These are phyloP conservation scores for Babesia gibsoni DNA, from an alignment of 169 alveolate genomes.

Conservation along the genomic window DNA sequence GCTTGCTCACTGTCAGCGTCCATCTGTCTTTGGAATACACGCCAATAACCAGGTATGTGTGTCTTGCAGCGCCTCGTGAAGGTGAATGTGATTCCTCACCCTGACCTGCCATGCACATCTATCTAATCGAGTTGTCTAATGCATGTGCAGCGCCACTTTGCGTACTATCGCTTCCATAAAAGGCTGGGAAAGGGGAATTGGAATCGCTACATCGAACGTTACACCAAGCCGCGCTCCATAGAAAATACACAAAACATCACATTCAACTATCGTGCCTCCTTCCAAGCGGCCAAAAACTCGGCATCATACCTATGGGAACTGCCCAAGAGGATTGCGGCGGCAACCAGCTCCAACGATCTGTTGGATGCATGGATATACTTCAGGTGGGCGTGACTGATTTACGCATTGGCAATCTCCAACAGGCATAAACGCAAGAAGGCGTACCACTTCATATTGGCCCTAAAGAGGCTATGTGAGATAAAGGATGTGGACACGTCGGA, in stretches of 20 bases:
- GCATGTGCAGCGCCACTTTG: slow-evolving; percentile 44
- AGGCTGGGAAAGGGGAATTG: slow-evolving; percentile 79
- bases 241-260: slow-evolving; percentile 76
- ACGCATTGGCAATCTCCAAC: not conserved
- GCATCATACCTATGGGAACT: slow-evolving; percentile 72
- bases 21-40: too few species aligned
- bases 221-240: slow-evolving; percentile 69
- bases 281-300: slow-evolving; percentile 70
- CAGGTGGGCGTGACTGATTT: slow-evolving; percentile 17
- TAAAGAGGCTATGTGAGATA: slow-evolving; percentile 74
- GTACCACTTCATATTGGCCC: slow-evolving; percentile 71
- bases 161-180: slow-evolving; percentile 81
- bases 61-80: too few species aligned
- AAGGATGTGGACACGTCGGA: slow-evolving; percentile 76
- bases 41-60: too few species aligned
- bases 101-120: too few species aligned
- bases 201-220: slow-evolving; percentile 77
- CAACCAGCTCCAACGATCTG: slow-evolving; percentile 77
- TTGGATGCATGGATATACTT: slow-evolving; percentile 75
- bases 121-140: too few species aligned
- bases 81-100: too few species aligned
- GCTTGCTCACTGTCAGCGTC: too few species aligned
- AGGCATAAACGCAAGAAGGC: slow-evolving; percentile 72
- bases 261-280: slow-evolving; percentile 72
- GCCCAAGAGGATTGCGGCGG: slow-evolving; percentile 75